Conservation (phyloP, 2,329 filamentous ascomycete genomes). For the Diaporthe citrichinensis region DNA sequence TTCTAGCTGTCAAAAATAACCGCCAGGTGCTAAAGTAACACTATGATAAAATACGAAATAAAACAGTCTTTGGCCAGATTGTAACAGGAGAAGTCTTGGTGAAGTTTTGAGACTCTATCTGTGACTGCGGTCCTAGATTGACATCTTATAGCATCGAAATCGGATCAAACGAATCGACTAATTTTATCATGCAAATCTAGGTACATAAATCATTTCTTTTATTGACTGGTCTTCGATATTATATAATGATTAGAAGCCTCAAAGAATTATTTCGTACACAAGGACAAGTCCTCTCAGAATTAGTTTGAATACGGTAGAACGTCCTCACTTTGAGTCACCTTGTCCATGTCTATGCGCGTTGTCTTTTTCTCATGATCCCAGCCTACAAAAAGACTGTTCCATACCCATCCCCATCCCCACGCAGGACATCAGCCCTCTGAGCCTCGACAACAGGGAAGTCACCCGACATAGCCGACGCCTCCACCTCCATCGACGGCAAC, state of each 20-base stretch:
- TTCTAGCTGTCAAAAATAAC: not conserved
- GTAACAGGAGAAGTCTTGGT: not conserved
- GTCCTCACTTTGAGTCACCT: not conserved
- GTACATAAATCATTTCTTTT: not conserved
- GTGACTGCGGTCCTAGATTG: not conserved
- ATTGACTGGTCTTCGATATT: not conserved
- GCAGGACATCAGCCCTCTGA: not conserved
- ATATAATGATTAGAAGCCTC: not conserved
- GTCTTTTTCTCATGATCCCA: not conserved
- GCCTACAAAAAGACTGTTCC: not conserved
- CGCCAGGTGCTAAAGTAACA: not conserved
- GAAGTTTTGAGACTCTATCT: not conserved
- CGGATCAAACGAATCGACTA: not conserved
- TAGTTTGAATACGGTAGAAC: not conserved
- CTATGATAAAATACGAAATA: not conserved
- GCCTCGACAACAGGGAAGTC: constrained; percentile 5
- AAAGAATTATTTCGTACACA: not conserved
- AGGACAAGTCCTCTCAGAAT: not conserved
- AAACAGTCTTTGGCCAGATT: not conserved
- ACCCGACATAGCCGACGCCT: not conserved
- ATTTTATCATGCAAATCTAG: not conserved
- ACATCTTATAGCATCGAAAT: not conserved
- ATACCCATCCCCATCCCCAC: constrained; percentile 3
- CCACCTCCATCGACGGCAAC: constrained; percentile 40
- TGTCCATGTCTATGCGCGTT: accelerated